Conservation (phyloP, 352 stramenopile species). For the Phytophthora multivora region DNA sequence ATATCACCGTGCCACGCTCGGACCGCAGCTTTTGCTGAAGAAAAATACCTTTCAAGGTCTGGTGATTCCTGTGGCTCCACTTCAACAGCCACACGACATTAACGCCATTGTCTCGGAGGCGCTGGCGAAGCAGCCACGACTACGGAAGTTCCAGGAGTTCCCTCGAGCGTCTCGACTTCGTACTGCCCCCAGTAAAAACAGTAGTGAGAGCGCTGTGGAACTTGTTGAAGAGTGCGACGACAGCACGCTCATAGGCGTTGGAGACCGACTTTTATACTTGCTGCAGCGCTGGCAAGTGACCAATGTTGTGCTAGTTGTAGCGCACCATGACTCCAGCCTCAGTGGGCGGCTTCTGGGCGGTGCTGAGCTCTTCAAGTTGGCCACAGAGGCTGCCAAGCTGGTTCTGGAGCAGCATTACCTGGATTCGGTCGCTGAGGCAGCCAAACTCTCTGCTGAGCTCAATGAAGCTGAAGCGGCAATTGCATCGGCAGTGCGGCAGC, state of each 20-base stretch:
- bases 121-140: constrained; percentile 38
- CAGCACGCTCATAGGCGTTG: constrained; percentile 53
- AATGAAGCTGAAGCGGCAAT: constrained; percentile 29
- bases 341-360: constrained; percentile 63
- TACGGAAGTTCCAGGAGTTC: constrained; percentile 55
- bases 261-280: constrained; percentile 79
- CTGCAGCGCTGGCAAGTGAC: constrained; percentile 83
- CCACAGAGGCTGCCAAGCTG: constrained; percentile 72
- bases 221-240: constrained; percentile 65
- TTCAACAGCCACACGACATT: constrained; percentile 21
- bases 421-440: constrained; percentile 49
- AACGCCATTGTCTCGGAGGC: constrained; percentile 24
- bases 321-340: constrained; percentile 65
- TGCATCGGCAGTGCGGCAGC: constrained; percentile 7
- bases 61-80: constrained; percentile 45
- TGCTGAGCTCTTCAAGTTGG: constrained; percentile 68
- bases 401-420: constrained; percentile 80
- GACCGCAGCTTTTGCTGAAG: constrained; percentile 59
- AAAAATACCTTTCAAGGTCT: constrained; percentile 79
- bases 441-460: constrained; percentile 41
- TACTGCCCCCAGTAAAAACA: constrained; percentile 7
- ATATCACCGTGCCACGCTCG: constrained; percentile 40
- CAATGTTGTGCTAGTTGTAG: constrained; percentile 73
- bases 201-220: constrained; percentile 20
- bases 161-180: constrained; percentile 55